A percentile compares a stretch with the other conserved stretches of the same genome.
Conservation (phyloP, 371 early-diverging fungal species). For the Smittium culicis region DNA sequence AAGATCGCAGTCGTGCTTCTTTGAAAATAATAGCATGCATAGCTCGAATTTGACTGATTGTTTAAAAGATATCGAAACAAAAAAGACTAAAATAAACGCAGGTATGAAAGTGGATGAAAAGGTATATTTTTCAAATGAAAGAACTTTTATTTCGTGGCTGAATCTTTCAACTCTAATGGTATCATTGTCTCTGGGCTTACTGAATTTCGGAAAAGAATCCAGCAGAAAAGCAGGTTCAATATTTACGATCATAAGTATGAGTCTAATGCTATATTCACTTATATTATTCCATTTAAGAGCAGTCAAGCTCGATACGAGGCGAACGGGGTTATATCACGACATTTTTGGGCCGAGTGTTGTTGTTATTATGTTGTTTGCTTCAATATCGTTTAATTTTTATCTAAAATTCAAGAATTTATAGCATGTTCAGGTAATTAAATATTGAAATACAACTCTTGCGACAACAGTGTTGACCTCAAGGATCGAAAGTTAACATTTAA, state of each 20-base stretch:
- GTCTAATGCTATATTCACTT: constrained; percentile 78
- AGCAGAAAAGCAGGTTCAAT: constrained; percentile 62
- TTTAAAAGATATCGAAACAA: no score
- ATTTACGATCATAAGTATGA: constrained; percentile 66
- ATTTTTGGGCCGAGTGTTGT: constrained; percentile 73
- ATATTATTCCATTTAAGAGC: constrained; percentile 89
- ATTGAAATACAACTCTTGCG: no score
- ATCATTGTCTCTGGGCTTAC: constrained; percentile 59
- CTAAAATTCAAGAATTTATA: no score
- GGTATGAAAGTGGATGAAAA: no score
- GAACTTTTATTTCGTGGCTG: constrained; percentile 93
- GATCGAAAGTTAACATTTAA: no score
- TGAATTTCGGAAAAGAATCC: constrained; percentile 71
- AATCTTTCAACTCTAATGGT: constrained; percentile 61
- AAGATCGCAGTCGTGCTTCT: no score
- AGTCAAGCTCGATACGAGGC: constrained; percentile 46
- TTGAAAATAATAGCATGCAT: no score
- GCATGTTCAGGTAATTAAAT: no score
- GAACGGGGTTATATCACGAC: constrained; percentile 64
- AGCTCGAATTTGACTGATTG: no score
- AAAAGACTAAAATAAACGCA: no score
- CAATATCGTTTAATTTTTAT: constrained; percentile 76
- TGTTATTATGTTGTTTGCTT: constrained; percentile 68
- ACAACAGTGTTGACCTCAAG: no score
- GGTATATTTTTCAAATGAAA: constrained; percentile 98